Percentiles rank a stretch among this genome's conserved stretches.
These are phyloP conservation scores for Fulvia fulva DNA, from an alignment of 2,329 filamentous ascomycete species.

Conservation along the genomic window DNA sequence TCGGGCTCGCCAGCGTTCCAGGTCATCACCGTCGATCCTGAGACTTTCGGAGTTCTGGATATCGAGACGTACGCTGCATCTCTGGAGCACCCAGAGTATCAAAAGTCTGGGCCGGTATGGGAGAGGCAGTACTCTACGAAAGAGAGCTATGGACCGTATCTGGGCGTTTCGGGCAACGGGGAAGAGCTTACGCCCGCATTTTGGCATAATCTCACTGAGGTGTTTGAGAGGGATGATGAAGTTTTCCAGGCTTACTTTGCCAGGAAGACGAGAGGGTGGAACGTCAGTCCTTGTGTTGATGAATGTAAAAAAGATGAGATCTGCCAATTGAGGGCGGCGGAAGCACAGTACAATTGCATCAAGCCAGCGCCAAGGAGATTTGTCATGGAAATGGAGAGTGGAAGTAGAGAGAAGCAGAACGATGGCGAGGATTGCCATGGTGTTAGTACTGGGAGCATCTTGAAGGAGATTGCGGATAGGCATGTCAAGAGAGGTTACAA, in stretches of 20 bases:
- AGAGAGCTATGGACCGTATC: constrained; percentile 48
- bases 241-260: constrained; percentile 48
- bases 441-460: neutral
- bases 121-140: constrained; percentile 55
- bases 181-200: constrained; percentile 54
- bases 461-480: neutral
- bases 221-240: constrained; percentile 42
- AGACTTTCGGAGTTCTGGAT: constrained; percentile 54
- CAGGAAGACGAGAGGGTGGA: constrained; percentile 49
- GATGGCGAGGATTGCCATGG: neutral
- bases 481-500: neutral
- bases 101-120: constrained; percentile 48
- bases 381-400: neutral
- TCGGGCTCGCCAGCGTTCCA: constrained; percentile 56
- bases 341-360: constrained; percentile 51
- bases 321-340: constrained; percentile 51
- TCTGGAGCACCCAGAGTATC: constrained; percentile 45
- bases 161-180: constrained; percentile 31
- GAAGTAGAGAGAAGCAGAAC: too few species aligned
- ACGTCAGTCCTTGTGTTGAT: constrained; percentile 39
- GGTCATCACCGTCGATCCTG: constrained; percentile 56
- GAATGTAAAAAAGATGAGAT: constrained; percentile 47
- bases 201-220: constrained; percentile 55
- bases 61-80: constrained; percentile 53
- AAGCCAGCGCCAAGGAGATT: neutral